Conservation (phyloP, 2,329 filamentous ascomycete species). For the Aspergillus sp. region DNA sequence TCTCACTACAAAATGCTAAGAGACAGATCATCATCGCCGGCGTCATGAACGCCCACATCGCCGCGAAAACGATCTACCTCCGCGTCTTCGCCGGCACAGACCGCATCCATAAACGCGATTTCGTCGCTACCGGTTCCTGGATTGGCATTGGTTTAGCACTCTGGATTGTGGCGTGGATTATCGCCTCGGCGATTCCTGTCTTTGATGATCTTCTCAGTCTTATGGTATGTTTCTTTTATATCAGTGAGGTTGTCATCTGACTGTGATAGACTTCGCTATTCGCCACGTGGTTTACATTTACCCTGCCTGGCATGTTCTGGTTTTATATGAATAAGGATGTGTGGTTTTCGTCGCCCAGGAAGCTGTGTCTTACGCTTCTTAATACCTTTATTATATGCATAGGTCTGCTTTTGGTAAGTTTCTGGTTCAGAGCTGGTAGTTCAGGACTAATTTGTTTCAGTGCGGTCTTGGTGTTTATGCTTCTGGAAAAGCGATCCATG, state of each 20-base stretch:
- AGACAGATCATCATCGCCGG: conserved; percentile 58
- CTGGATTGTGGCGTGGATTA: conserved; percentile 59
- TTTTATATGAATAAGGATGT: conserved; percentile 17
- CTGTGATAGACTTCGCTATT: conserved; percentile 46
- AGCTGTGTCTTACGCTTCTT: conserved; percentile 12
- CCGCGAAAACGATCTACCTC: conserved; percentile 59
- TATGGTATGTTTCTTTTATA: conserved; percentile 30
- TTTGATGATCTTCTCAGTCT: conserved; percentile 61
- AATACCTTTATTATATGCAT: conserved; percentile 7
- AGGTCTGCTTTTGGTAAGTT: conserved; percentile 6
- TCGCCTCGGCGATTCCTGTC: conserved; percentile 62
- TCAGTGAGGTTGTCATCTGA: conserved; percentile 13
- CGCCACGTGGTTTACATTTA: conserved; percentile 57
- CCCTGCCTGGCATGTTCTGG: conserved; percentile 19
- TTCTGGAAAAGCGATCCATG: conserved; percentile 14
- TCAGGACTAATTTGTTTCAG: background rate
- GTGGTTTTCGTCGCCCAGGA: conserved; percentile 13
- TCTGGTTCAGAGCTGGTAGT: background rate
- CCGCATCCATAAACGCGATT: conserved; percentile 44
- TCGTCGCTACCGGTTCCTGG: conserved; percentile 51
- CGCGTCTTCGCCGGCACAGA: conserved; percentile 57
- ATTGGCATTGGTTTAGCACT: conserved; percentile 46
- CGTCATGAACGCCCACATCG: conserved; percentile 63
- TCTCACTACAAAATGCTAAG: background rate
- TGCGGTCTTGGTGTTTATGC: conserved; percentile 11